Base-by-base conservation (phyloP, 352 stramenopile genomes). In the Phytophthora fragariaefolia region DNA sequence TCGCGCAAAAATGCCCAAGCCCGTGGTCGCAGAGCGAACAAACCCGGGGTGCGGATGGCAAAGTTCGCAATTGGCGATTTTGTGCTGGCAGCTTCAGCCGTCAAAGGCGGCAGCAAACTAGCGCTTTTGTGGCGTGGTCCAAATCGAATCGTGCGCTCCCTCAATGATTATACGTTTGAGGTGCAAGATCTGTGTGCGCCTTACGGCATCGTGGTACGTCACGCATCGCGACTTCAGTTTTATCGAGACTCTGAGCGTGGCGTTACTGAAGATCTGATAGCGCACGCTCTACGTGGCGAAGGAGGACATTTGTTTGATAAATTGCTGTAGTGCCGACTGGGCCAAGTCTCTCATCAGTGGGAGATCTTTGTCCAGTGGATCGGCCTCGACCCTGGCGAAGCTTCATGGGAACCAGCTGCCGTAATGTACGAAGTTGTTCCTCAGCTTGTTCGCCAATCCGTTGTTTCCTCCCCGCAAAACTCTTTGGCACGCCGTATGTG, bases 401-500 rank as follows among this genome's bases (percentile, higher is more conserved):
- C 53, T 3, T 61, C 40, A 17, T 61, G 40, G 53, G 38, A 60
- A 30, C 53, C 53, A 13, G 53, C 40, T 6, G 15, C 12, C 3
- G 40, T 52, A 1, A 52, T 45, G 7, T 30, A 43, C n/a, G 40
- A 51, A 34, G 40, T 52, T 48, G 43, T 45, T 32, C 53, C 40
- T 4, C 18, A 52, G 26, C 38, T 78, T 90, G 65, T 73, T 81
- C 66, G 27, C 12, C 15, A 27, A 42, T 54, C 42, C 18, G 47
- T 54, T n/a, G 27, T 9, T 36, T 17, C 45, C n/a, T 51, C 28
- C 4, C 28, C 28, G 28, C 28, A 34, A 34, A 34, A 34, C 4
- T 9, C 28, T 34, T 34, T 34, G 28, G 28, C 28, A 34, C 3
- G 2, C 12, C 28, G 28, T 34, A 34, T 34, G 28, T 34, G 28